Percentiles rank a stretch among this genome's conserved stretches.
Evolutionary conservation across 768 basidiomycete genomes (phyloP).

Genomic region (Coprinopsis cinerea): DNA sequence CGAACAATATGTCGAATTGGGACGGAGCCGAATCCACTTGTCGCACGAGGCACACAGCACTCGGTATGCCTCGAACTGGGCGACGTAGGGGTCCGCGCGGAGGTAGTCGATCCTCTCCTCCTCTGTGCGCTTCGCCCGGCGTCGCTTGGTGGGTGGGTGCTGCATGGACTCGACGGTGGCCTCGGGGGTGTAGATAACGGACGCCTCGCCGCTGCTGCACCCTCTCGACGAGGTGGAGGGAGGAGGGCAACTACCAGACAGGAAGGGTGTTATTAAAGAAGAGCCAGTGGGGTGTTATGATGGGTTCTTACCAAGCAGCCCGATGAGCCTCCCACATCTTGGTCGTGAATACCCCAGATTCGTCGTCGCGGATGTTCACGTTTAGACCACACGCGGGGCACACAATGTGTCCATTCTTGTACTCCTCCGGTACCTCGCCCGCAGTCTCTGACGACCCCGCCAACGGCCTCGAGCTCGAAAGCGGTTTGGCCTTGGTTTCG

Average conservation of each 20-base stretch:
- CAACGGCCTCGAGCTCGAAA: neutral
- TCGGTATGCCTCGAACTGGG: slow-evolving; percentile 75
- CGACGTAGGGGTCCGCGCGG: slow-evolving; percentile 68
- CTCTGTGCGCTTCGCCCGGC: slow-evolving; percentile 71
- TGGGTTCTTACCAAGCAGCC: slow-evolving; percentile 43
- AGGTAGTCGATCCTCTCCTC: slow-evolving; percentile 71
- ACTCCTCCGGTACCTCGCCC: slow-evolving; percentile 37
- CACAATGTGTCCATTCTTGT: slow-evolving; percentile 57
- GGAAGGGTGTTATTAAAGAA: neutral
- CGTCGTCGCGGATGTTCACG: slow-evolving; percentile 64
- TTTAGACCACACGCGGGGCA: slow-evolving; percentile 59
- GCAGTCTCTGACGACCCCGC: neutral
- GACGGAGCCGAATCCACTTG: slow-evolving; percentile 73
- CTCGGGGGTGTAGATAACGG: slow-evolving; percentile 39
- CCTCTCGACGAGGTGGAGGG: neutral
- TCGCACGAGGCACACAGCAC: slow-evolving; percentile 76
- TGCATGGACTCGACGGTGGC: slow-evolving; percentile 34
- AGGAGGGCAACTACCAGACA: slow-evolving; percentile 1
- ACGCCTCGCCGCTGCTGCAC: slow-evolving; percentile 23
- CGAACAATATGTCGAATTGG: slow-evolving; percentile 84
- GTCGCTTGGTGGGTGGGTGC: slow-evolving; percentile 53
- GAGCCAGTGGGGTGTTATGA: slow-evolving; percentile 4
- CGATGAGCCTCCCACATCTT: slow-evolving; percentile 69
- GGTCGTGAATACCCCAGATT: slow-evolving; percentile 55
- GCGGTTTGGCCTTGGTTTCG: slow-evolving; percentile 10